Base-by-base conservation (phyloP, 139 green algal species). In the Raphidocelis subcapitata region DNA sequence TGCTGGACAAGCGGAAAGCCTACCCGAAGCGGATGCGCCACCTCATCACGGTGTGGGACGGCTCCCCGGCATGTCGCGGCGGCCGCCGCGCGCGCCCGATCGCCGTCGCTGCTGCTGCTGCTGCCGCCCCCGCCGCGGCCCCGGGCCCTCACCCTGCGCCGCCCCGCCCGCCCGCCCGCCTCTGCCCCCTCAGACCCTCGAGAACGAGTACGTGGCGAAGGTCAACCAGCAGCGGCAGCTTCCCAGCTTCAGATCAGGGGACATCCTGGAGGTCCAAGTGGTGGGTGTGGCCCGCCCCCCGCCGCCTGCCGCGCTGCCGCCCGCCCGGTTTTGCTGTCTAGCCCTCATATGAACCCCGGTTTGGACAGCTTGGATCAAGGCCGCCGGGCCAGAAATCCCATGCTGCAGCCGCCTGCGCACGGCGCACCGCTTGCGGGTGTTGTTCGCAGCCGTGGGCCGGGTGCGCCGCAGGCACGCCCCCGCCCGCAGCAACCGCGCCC, bases 181-280 rank as follows among this genome's bases (percentile, higher is more conserved):
- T 5, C 24, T 37, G 26, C 3, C 41, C 32, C 23, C 67, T 3
- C 70, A 79, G 55, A 26, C 33, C 0, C 47, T 74, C 14, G 66
- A 71, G 55, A 49, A 23, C 3, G 66, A 75, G 35, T 62, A 75
- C 31, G 57, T 72, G 59, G 32, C 41, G 24, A 28, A 21, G 20
- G 35, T 77, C 20, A 24, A 21, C 0, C 21, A 47, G 5, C 62
- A 49, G 14, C 75, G 67, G 81, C 44, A 62, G 46, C 62, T 86
- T 4, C 83, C 79, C n/a, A 21, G 69, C 2, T 87, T 89, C 73
- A 60, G n/a, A 1, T 70, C 76, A 1, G 84, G 84, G 5, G 84
- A 89, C 47, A 62, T 89, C 1, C 67, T 89, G 33, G 84, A 89
- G 56, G 70, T 89, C 3, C 67, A 69, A 32, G 77, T 84, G 71